A percentile compares a stretch with the other conserved stretches of the same genome.
Conservation (phyloP, 495 filamentous ascomycete genomes). For the Penicillium flavigenum region DNA sequence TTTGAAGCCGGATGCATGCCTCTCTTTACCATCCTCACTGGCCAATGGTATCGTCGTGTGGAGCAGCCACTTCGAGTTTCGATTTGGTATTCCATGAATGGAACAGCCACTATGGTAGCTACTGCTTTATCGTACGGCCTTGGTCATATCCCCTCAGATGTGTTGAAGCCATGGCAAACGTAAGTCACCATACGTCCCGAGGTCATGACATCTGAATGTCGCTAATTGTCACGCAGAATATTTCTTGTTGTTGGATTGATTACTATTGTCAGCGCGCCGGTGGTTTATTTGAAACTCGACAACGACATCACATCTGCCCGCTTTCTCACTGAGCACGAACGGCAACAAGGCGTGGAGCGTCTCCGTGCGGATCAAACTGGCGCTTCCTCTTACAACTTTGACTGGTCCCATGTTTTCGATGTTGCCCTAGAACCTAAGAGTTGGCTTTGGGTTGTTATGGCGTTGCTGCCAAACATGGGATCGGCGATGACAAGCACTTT, state of each 20-base stretch:
- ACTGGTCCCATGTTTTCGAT: neutral
- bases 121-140: neutral
- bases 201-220: too few relatives aligned
- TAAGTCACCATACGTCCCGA: neutral
- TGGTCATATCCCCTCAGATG: neutral
- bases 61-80: constrained; percentile 19
- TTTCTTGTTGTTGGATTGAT: neutral
- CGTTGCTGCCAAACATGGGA: neutral
- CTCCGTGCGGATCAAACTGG: neutral
- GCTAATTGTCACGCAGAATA: neutral
- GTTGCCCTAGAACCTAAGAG: neutral
- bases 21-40: constrained; percentile 31
- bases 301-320: neutral
- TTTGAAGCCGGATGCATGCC: constrained; percentile 37
- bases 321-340: neutral
- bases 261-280: neutral
- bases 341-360: neutral
- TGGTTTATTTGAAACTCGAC: neutral
- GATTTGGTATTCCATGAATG: constrained; percentile 16
- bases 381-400: neutral
- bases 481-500: neutral
- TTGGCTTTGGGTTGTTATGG: neutral
- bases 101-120: constrained; percentile 1
- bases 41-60: constrained; percentile 14
- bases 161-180: neutral